Evolutionary conservation across 2,329 filamentous ascomycete genomes (phyloP).

Genomic region (Colletotrichum cordylinicola): DNA sequence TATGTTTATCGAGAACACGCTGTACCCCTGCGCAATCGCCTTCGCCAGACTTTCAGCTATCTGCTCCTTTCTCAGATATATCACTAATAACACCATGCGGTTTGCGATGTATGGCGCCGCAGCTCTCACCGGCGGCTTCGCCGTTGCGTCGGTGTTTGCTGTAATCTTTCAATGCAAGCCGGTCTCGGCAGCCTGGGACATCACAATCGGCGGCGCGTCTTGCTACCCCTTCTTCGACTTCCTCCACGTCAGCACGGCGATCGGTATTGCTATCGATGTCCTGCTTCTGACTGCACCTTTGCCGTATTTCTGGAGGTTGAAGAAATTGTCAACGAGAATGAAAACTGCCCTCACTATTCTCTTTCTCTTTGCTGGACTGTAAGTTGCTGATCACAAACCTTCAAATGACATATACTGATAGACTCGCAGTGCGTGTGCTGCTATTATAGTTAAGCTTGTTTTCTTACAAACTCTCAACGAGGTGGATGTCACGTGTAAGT

Average conservation of each 20-base stretch:
- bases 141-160: background rate
- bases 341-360: conserved; percentile 31
- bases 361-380: conserved; percentile 35
- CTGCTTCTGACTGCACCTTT: conserved; percentile 33
- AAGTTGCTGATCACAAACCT: conserved; percentile 5
- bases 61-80: background rate
- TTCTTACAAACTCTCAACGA: conserved; percentile 27
- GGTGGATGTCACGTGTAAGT: conserved; percentile 35
- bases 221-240: conserved; percentile 33
- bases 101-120: background rate
- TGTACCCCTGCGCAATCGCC: conserved; percentile 7
- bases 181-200: conserved; percentile 30
- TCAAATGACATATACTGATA: background rate
- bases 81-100: background rate
- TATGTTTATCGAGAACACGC: conserved; percentile 3
- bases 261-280: conserved; percentile 33
- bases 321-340: conserved; percentile 27
- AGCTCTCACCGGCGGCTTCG: background rate
- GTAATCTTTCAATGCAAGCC: conserved; percentile 16
- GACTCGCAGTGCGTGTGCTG: conserved; percentile 28
- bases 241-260: conserved; percentile 31
- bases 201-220: conserved; percentile 13
- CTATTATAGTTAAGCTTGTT: conserved; percentile 28
- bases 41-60: conserved; percentile 10
- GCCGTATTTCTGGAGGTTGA: conserved; percentile 32